Evolutionary conservation across 2,329 filamentous ascomycete genomes (phyloP).

Genomic region (Diaporthe destruens): DNA sequence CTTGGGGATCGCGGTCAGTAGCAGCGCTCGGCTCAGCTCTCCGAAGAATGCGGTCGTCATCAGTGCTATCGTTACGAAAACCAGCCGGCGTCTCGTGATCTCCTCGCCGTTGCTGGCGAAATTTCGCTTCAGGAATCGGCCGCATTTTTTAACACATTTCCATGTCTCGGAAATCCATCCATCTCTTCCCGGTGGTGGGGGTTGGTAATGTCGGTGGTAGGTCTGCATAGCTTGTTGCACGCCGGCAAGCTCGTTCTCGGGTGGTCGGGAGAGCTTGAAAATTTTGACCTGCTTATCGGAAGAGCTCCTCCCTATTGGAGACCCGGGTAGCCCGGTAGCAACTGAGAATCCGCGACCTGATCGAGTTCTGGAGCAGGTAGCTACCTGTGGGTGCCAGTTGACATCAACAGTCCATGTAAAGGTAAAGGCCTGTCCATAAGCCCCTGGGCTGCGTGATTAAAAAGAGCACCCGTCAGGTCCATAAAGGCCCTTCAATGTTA

Average conservation of each 20-base stretch:
- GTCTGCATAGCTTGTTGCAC: neutral
- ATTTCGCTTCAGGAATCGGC: neutral
- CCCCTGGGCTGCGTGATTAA: too few relatives aligned
- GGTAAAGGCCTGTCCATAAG: too few relatives aligned
- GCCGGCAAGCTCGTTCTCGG: neutral
- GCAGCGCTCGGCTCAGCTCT: neutral
- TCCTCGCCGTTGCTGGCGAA: constrained; percentile 6
- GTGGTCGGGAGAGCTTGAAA: neutral
- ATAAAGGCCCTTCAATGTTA: too few relatives aligned
- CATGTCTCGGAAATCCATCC: neutral
- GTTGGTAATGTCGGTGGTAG: neutral
- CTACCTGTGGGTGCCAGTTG: neutral
- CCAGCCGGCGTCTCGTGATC: neutral
- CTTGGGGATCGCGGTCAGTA: constrained; percentile 30
- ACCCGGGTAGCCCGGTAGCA: fast-evolving
- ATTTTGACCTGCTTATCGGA: neutral
- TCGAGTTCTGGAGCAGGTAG: neutral
- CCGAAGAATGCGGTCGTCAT: neutral
- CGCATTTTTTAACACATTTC: neutral
- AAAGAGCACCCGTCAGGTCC: too few relatives aligned
- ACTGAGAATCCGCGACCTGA: neutral
- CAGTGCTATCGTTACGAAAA: neutral
- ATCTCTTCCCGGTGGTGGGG: too few relatives aligned
- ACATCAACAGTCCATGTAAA: too few relatives aligned
- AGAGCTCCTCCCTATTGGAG: too few relatives aligned